A percentile compares a stretch with the other conserved stretches of the same genome.
These are phyloP conservation scores for Tricholoma terreum DNA, from an alignment of 768 basidiomycete species.

Conservation along the genomic window DNA sequence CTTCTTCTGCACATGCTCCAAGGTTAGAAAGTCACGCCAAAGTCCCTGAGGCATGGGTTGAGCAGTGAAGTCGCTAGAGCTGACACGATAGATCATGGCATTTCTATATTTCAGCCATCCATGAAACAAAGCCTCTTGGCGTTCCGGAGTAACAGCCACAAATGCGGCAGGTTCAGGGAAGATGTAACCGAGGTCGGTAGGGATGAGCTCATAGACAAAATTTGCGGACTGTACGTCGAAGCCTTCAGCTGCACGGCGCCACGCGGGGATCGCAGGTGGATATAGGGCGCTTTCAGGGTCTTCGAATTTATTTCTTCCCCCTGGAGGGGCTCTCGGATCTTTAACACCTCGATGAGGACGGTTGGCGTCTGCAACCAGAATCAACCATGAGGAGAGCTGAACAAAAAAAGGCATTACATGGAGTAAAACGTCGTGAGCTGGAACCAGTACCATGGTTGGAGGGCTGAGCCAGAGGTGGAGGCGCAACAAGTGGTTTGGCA, in stretches of 20 bases:
- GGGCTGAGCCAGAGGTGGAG: background rate
- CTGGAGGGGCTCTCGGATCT: background rate
- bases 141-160: background rate
- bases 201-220: background rate
- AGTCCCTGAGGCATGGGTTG: slow-evolving; percentile 1
- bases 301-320: background rate
- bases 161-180: slow-evolving; percentile 3
- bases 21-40: background rate
- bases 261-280: background rate
- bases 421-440: background rate
- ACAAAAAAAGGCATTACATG: background rate
- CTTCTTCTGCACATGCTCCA: background rate
- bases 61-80: background rate
- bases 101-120: background rate
- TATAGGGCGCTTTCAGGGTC: background rate
- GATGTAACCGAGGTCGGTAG: slow-evolving; percentile 2
- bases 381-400: background rate
- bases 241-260: background rate
- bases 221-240: background rate
- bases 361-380: background rate
- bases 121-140: too few species aligned
- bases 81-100: background rate
- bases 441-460: background rate
- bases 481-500: background rate
- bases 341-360: background rate